phyloP scores from a whole-genome alignment of 1,284 basidiomycete species.

The Apiotrichum domesticum region DNA sequence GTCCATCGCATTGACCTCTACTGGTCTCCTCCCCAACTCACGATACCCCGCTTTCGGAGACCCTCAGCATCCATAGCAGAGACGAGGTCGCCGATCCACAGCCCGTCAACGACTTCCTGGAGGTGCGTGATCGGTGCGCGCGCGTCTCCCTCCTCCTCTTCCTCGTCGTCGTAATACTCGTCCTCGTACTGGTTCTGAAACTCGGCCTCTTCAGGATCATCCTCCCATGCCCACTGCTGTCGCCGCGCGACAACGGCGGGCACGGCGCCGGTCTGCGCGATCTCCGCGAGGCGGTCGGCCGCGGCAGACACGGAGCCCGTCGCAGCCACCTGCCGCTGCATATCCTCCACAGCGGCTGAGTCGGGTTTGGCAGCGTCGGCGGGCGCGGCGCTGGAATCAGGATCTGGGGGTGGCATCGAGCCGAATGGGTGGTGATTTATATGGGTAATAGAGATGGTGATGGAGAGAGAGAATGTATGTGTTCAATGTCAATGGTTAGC shows the following conservation, averaged over 20 bases:
- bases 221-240: conserved; percentile 5
- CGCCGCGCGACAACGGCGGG: conserved; percentile 4
- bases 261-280: conserved; percentile 1
- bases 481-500: background rate
- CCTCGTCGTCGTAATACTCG: conserved; percentile 15
- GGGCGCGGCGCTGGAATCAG: conserved; percentile 19
- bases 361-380: conserved; percentile 35
- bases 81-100: conserved; percentile 47
- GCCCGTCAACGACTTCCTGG: conserved; percentile 39
- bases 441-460: background rate
- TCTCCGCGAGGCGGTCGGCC: conserved; percentile 24
- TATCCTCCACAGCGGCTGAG: conserved; percentile 34
- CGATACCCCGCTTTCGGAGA: conserved; percentile 36
- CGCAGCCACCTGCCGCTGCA: conserved; percentile 28
- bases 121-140: conserved; percentile 33
- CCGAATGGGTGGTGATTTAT: background rate
- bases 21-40: conserved; percentile 19
- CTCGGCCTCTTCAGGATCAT: conserved; percentile 34
- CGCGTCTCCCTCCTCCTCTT: conserved; percentile 11
- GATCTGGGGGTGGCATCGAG: conserved; percentile 23
- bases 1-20: background rate
- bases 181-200: conserved; percentile 16
- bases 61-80: conserved; percentile 41
- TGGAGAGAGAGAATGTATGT: background rate
- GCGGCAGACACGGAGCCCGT: conserved; percentile 34